These are phyloP conservation scores for Kwoniella newhampshirensis DNA, from an alignment of 768 basidiomycete species.

Conservation along the genomic window DNA sequence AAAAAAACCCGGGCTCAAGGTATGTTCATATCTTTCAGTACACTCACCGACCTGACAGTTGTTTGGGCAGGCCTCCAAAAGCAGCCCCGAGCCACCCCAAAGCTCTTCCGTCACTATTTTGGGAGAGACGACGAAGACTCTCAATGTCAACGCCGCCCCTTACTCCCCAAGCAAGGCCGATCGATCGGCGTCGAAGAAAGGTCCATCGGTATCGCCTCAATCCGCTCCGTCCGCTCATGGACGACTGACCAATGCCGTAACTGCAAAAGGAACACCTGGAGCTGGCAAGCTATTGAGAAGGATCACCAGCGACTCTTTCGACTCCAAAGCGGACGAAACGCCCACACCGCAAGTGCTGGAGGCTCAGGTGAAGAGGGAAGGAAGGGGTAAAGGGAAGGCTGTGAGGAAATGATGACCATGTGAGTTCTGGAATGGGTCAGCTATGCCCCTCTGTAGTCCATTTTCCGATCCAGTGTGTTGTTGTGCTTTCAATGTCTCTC, in stretches of 20 bases:
- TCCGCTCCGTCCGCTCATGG: not conserved
- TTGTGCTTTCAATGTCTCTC: too few species aligned
- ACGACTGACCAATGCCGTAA: not conserved
- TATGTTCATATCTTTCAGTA: not conserved
- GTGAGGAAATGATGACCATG: slow-evolving; percentile 7
- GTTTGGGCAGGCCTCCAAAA: slow-evolving; percentile 9
- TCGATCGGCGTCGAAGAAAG: not conserved
- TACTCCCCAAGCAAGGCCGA: slow-evolving; percentile 16
- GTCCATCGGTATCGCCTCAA: not conserved
- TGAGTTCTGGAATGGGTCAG: not conserved
- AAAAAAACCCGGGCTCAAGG: slow-evolving; percentile 8
- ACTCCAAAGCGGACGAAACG: not conserved
- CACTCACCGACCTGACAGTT: slow-evolving; percentile 14
- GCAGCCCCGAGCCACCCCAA: slow-evolving; percentile 13
- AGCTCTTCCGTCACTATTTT: slow-evolving; percentile 6
- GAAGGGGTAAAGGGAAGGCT: slow-evolving; percentile 9
- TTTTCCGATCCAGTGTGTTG: too few species aligned
- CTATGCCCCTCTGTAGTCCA: too few species aligned
- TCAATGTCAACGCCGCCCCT: slow-evolving; percentile 18
- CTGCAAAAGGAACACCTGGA: slow-evolving; percentile 36
- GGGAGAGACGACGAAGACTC: slow-evolving; percentile 8
- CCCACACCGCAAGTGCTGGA: not conserved
- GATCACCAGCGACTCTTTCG: not conserved
- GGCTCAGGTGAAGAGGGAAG: not conserved
- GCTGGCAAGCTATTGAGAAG: slow-evolving; percentile 38